Percentiles rank a stretch among this genome's conserved stretches.
phyloP scores from a whole-genome alignment of 2,329 filamentous ascomycete species.

The Sclerotiophoma versabilis region DNA sequence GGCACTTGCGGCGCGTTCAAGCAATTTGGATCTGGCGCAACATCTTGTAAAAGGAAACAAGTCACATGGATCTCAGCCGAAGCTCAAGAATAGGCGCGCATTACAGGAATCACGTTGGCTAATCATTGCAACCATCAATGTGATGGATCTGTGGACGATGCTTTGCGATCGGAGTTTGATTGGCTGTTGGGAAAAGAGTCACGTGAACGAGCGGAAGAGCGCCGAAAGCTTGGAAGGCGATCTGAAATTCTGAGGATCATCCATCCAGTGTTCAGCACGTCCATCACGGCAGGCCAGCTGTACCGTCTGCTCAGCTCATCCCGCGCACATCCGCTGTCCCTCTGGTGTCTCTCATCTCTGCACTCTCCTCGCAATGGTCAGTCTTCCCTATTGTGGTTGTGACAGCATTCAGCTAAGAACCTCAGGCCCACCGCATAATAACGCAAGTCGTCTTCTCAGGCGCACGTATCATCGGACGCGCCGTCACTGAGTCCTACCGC shows the following conservation, averaged over 20 bases:
- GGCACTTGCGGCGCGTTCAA: slow-evolving; percentile 20
- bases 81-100: neutral
- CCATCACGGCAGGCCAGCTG: slow-evolving; percentile 18
- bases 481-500: slow-evolving; percentile 92
- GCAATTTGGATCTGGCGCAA: neutral
- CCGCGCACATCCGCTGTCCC: neutral
- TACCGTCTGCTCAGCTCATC: slow-evolving; percentile 1
- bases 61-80: neutral
- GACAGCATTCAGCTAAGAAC: slow-evolving; percentile 30
- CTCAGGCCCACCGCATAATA: slow-evolving; percentile 90
- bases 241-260: slow-evolving; percentile 19
- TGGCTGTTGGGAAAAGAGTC: slow-evolving; percentile 29
- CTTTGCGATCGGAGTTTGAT: slow-evolving; percentile 45
- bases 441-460: slow-evolving; percentile 91
- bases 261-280: slow-evolving; percentile 24
- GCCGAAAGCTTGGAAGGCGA: slow-evolving; percentile 40
- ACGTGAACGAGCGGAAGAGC: slow-evolving; percentile 33
- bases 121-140: neutral
- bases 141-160: neutral
- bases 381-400: neutral
- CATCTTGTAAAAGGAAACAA: neutral
- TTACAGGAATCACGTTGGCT: too few species aligned
- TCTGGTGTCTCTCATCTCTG: neutral
- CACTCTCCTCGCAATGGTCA: slow-evolving; percentile 35
- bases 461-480: slow-evolving; percentile 88